Evolutionary conservation across 108 stramenopile genomes (phyloP), one percentile per base, ranked within the genome.

Genomic region (Discostella stelligeroides): DNA sequence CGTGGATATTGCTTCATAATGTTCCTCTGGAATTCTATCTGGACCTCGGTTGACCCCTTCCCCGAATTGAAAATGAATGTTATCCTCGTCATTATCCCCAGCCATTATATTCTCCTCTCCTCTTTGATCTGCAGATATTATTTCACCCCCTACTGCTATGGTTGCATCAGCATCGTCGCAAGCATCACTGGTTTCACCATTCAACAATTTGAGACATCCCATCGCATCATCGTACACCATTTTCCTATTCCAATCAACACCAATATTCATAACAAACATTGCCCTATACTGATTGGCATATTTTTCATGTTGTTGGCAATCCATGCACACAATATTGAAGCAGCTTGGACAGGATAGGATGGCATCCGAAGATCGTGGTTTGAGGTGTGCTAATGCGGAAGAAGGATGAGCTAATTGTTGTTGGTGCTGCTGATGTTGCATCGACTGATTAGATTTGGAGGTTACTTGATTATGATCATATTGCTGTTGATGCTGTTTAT

Each of bases 221-320:
- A 70, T 49, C 30, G 46, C 47, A 30, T 82, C 81, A 63, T 87
- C 86, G 63, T 88, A 90, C 48, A 79, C 45, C 62, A 87, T 61
- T 40, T 55, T 49, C n/a, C 70, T 66, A 27, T 89, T 60, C 92
- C 90, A 91, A 68, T 81, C 76, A 0, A 94, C 90, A 38, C 81
- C 75, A 63, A 95, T 85, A 49, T 91, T 89, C 91, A 95, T 91
- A 21, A 95, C 94, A 86, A 95, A 95, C 91, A 95, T 95, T 63
- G 94, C 94, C 38, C 94, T 81, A 51, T 69, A 95, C 75, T 95
- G 94, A 78, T 95, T 91, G 5, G 76, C 63, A 66, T 89, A 91
- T 18, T 57, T 49, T 57, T 88, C 84, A 67, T 95, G 94, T 60
- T 82, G 69, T 72, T 95, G 94, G 76, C 90, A 95, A 82, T 95